Evolutionary conservation across 805 yeast species (phyloP).

Genomic region (Teunomyces lycoperdinae): DNA sequence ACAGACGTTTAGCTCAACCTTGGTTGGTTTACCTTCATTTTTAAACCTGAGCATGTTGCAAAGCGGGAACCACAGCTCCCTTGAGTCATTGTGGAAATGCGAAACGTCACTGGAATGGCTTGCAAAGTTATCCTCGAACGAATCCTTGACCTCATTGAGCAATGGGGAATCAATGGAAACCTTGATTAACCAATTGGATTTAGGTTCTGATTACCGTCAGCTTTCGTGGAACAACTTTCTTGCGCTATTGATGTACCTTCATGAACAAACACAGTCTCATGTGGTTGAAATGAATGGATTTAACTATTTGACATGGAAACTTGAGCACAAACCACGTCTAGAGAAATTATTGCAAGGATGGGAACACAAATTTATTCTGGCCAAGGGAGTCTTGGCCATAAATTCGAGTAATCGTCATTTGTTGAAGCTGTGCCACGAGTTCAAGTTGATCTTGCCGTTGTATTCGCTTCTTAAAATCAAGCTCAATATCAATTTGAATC

Average conservation of each 20-base stretch:
- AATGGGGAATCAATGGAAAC: slow-evolving; percentile 51
- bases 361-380: slow-evolving; percentile 61
- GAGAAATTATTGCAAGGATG: slow-evolving; percentile 59
- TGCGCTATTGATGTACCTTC: slow-evolving; percentile 60
- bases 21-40: slow-evolving; percentile 39
- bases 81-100: slow-evolving; percentile 61
- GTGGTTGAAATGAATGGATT: slow-evolving; percentile 32
- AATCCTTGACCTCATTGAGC: slow-evolving; percentile 52
- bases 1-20: slow-evolving; percentile 46
- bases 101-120: slow-evolving; percentile 53
- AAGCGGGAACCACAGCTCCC: slow-evolving; percentile 63
- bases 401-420: slow-evolving; percentile 48
- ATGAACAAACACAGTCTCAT: slow-evolving; percentile 61
- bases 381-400: slow-evolving; percentile 60
- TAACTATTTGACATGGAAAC: slow-evolving; percentile 62
- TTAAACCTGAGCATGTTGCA: slow-evolving; percentile 44
- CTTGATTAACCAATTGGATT: slow-evolving; percentile 46
- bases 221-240: slow-evolving; percentile 50
- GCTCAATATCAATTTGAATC: slow-evolving; percentile 58
- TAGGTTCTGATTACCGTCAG: slow-evolving; percentile 22
- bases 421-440: slow-evolving; percentile 51
- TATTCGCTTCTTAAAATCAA: slow-evolving; percentile 66
- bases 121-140: slow-evolving; percentile 29
- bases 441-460: slow-evolving; percentile 66
- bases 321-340: slow-evolving; percentile 57